Conservation (phyloP, 2,329 filamentous ascomycete species). For the Cladophialophora immunda region DNA sequence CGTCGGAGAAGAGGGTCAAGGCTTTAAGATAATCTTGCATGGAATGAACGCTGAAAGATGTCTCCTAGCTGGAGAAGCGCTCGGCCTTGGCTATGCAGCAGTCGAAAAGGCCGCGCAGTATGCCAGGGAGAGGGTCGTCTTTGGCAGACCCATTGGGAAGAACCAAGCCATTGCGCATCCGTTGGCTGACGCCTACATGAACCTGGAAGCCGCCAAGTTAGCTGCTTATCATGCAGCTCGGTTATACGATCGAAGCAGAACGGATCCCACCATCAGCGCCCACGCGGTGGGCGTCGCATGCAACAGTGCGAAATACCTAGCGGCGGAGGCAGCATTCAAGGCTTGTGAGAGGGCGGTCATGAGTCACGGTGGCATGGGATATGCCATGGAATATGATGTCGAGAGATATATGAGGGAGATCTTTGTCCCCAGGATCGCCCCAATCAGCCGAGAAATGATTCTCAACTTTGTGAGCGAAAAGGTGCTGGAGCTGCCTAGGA, state of each 20-base stretch:
- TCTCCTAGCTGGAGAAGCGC: slow-evolving; percentile 78
- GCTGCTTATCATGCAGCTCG: slow-evolving; percentile 72
- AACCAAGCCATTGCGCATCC: slow-evolving; percentile 74
- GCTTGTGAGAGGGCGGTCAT: slow-evolving; percentile 67
- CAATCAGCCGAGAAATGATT: slow-evolving; percentile 64
- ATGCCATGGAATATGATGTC: slow-evolving; percentile 70
- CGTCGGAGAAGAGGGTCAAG: slow-evolving; percentile 76
- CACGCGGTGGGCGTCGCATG: slow-evolving; percentile 70
- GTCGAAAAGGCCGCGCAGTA: slow-evolving; percentile 70
- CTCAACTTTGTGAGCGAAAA: slow-evolving; percentile 57
- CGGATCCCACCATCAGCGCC: slow-evolving; percentile 56
- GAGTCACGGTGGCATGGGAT: slow-evolving; percentile 70
- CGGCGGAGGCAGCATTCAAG: slow-evolving; percentile 67
- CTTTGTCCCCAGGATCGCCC: slow-evolving; percentile 67
- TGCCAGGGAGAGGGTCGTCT: slow-evolving; percentile 71
- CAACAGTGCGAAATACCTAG: slow-evolving; percentile 73
- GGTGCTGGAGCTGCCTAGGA: slow-evolving; percentile 53
- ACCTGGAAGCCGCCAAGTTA: slow-evolving; percentile 70
- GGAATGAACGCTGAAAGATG: slow-evolving; percentile 84
- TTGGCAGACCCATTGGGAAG: slow-evolving; percentile 70
- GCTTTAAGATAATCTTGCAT: slow-evolving; percentile 80
- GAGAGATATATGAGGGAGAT: slow-evolving; percentile 68
- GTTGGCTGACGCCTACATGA: slow-evolving; percentile 71
- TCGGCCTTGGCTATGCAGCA: slow-evolving; percentile 80
- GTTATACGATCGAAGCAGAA: slow-evolving; percentile 65